Conservation (phyloP, 2,329 filamentous ascomycete genomes). For the Grosmannia penicillata region DNA sequence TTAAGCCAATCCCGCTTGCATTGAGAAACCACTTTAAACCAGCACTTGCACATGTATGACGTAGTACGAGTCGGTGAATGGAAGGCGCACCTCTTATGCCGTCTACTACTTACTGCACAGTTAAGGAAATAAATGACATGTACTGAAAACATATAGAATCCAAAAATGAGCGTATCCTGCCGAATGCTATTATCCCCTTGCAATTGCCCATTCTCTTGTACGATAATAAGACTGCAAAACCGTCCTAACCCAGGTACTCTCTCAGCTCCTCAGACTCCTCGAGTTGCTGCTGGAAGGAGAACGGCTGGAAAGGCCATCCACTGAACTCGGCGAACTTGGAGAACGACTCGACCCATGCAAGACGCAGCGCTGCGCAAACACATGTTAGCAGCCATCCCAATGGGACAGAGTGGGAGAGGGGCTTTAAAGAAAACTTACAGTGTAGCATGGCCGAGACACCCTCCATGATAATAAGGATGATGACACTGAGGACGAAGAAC, state of each 20-base stretch:
- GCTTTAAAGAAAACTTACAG: constrained; percentile 14
- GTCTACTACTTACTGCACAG: no score
- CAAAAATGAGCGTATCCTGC: no score
- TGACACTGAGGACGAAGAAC: constrained; percentile 68
- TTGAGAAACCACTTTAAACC: no score
- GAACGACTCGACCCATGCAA: constrained; percentile 97
- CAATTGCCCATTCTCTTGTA: not conserved
- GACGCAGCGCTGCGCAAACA: constrained; percentile 40
- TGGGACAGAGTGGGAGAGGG: not conserved
- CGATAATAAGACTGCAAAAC: not conserved
- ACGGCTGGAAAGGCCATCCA: constrained; percentile 74
- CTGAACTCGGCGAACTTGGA: constrained; percentile 93
- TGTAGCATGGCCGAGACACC: constrained; percentile 94
- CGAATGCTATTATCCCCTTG: not conserved
- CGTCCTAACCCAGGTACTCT: constrained; percentile 34
- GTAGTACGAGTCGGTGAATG: no score
- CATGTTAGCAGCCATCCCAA: no score
- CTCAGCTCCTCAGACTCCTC: constrained; percentile 62
- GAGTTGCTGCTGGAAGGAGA: constrained; percentile 70
- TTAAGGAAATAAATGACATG: no score
- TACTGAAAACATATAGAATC: no score
- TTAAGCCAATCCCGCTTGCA: no score
- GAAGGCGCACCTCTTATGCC: no score
- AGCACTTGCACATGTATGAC: no score
- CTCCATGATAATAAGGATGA: constrained; percentile 82